Evolutionary conservation across 257 asterid genomes (phyloP).

Genomic region (Ophiorrhiza pumila): DNA sequence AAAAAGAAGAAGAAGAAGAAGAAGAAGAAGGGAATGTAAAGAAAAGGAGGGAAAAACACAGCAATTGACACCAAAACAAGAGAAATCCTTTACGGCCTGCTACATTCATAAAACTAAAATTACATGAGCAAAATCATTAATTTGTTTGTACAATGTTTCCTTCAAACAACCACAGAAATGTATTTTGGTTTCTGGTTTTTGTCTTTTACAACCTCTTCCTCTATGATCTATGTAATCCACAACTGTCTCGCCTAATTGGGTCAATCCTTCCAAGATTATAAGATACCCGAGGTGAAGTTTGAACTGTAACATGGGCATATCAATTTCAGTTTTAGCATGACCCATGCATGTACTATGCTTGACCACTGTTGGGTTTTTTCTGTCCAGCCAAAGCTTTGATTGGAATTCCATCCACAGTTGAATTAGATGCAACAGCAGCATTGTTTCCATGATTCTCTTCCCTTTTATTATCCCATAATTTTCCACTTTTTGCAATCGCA

Average conservation of each 20-base stretch:
- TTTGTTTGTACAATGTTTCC: neutral
- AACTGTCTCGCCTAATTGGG: neutral
- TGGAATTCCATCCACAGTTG: constrained; percentile 26
- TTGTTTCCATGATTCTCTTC: constrained; percentile 12
- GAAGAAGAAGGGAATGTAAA: neutral
- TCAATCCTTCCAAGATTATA: neutral
- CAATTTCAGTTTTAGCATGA: neutral
- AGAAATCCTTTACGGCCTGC: neutral
- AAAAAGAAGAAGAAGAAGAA: no score
- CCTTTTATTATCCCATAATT: constrained; percentile 31
- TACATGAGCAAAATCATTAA: neutral
- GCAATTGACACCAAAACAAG: neutral
- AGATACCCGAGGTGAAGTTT: neutral
- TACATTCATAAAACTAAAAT: neutral
- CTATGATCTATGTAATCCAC: neutral
- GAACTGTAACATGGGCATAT: neutral
- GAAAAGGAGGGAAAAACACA: neutral
- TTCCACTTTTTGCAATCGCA: constrained; percentile 41
- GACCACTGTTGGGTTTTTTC: constrained; percentile 35
- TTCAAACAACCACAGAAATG: neutral
- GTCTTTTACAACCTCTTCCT: neutral
- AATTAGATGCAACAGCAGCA: constrained; percentile 13
- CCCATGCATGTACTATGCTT: neutral
- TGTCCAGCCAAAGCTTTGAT: constrained; percentile 31
- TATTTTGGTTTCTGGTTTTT: neutral